Evolutionary conservation across 805 yeast genomes (phyloP), one percentile per base, ranked within the genome.

Genomic region (Cyberlindnera maritima): DNA sequence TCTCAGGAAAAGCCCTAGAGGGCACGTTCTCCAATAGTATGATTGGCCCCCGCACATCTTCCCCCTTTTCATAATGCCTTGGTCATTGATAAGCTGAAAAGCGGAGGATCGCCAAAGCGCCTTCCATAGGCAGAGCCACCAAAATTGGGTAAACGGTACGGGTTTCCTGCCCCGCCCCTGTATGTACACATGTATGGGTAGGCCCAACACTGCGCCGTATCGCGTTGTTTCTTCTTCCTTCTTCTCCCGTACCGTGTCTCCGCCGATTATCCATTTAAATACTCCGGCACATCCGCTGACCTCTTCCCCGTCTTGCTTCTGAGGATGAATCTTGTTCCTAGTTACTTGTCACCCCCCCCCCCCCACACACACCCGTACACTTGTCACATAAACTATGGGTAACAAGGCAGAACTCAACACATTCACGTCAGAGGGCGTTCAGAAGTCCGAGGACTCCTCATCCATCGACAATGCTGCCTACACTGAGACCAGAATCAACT

Each of bases 381-480:
- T 41, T 32, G 19, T 12, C 19, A 8, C n/a, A 11, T 11, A 28
- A 5, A 34, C 2, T 20, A 52, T 46, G 48, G 48, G 48, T 38
- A 43, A 47, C 25, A 49, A 51, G 32, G 44, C 47, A 28, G 48
- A 47, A 11, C 39, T 36, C 39, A 39, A 34, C 14, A 48, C 34
- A 11, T 3, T 43, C 21, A 37, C 46, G 11, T 41, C 57, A 15
- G 21, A 45, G 19, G 46, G 41, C 21, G 26, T 32, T 12, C 52
- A 47, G 26, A 57, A 56, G 44, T 52, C 55, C 15, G 61, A 60
- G 20, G 51, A 51, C 33, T 21, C 53, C 25, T 49, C 60, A 20
- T 44, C 54, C 15, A 45, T 50, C 26, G 56, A 53, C 23, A 54
- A 58, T 36, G 60, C 57, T 6, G 48, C 44, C 5, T 48, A 50